These are phyloP conservation scores for Lactarius hengduanensis DNA, from an alignment of 768 basidiomycete species.

Conservation along the genomic window DNA sequence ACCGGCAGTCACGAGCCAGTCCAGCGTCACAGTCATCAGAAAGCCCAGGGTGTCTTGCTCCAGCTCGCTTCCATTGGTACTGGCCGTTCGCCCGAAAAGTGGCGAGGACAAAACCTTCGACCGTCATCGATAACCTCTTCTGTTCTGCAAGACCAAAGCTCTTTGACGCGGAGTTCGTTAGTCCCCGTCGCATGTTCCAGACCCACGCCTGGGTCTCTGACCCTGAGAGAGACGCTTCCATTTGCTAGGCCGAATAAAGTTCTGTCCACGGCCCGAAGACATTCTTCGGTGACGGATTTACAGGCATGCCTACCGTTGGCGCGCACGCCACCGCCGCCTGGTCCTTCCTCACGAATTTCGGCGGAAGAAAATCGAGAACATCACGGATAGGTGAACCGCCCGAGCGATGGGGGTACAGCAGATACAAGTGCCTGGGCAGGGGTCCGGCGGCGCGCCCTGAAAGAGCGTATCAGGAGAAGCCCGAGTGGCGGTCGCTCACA, in stretches of 20 bases:
- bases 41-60: not conserved
- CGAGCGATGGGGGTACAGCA: not conserved
- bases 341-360: not conserved
- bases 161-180: not conserved
- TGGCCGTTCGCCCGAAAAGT: not conserved
- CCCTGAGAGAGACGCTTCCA: constrained; percentile 1
- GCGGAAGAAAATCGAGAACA: not conserved
- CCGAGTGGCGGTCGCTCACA: not conserved
- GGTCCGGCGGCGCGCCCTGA: not conserved
- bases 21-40: not conserved
- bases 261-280: not conserved
- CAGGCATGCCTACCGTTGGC: not conserved
- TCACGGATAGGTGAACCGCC: not conserved
- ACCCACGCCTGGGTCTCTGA: not conserved
- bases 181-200: constrained; percentile 1
- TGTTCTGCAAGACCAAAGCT: not conserved
- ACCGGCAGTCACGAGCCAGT: not conserved
- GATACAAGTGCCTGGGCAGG: not conserved
- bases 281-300: not conserved
- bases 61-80: not conserved
- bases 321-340: not conserved
- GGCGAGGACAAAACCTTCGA: not conserved
- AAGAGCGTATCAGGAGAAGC: not conserved
- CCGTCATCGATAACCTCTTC: not conserved
- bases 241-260: not conserved